Base-by-base conservation (phyloP, 768 basidiomycete species). In the Serpula lacrymans region DNA sequence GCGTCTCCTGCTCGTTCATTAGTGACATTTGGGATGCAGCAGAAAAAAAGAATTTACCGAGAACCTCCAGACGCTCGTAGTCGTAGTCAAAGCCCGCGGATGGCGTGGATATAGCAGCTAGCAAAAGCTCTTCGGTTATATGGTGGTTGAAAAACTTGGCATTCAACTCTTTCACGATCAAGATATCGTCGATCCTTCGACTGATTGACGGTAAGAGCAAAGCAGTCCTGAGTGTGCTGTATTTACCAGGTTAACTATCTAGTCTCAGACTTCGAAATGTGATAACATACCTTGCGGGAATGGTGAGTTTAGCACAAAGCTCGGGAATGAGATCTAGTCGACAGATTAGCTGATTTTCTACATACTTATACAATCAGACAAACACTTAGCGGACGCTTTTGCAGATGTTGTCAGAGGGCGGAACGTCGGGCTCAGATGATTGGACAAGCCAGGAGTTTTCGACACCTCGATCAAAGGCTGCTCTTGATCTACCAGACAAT, bases 31-130 rank as follows among this genome's bases (percentile, higher is more conserved):
- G 4, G n/a, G 46, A 17, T 24, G 38, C 24, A 41, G 29, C 16
- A 6, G 17, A 14, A n/a, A 12, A 29, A 6, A 34, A n/a, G 23
- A 41, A 37, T 67, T 43, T 51, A 89, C 88, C 90, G 12, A 92
- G 72, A 36, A 91, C 69, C 58, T 92, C 91, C 33, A 91, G 64
- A 25, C 90, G 79, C 62, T 94, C 88, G 59, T 93, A 93, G 63
- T 93, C 75, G 44, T 72, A 71, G 48, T 85, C 87, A 34, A 76
- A 70, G 22, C 76, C 75, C 24, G 80, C 80, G 7, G 86, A 80
- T 6, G 85, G 83, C 0, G 88, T 67, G 46, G 80, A 81, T 28
- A 89, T 67, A 8, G 91, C 87, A 27, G 71, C 66, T 34, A 80
- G 72, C 28, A 93, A 65, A 17, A 77, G 66, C 21, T 72, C 61